Conservation (phyloP, 2,329 filamentous ascomycete species). For the Domatiomyces catenatus region DNA sequence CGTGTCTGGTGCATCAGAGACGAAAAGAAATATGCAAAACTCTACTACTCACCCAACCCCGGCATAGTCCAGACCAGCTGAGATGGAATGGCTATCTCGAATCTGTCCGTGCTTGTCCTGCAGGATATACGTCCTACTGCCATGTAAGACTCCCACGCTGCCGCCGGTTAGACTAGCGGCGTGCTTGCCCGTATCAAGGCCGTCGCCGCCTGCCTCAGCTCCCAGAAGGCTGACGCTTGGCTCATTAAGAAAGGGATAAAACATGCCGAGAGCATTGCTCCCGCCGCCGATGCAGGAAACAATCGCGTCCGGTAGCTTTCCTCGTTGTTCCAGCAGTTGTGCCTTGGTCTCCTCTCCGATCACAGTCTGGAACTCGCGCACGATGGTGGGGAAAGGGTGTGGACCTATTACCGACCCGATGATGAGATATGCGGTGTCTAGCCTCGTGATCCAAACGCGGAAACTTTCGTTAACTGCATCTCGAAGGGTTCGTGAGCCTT, state of each 20-base stretch:
- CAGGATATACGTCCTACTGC: conserved; percentile 87
- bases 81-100: conserved; percentile 86
- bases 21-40: too few species aligned
- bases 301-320: conserved; percentile 86
- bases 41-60: conserved; percentile 46
- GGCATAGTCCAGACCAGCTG: conserved; percentile 90
- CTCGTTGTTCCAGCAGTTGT: conserved; percentile 70
- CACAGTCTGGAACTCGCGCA: conserved; percentile 91
- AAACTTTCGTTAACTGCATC: conserved; percentile 92
- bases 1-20: too few species aligned
- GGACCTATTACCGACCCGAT: conserved; percentile 95
- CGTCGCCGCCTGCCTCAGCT: conserved; percentile 90
- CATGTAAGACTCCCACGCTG: conserved; percentile 83
- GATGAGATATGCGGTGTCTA: conserved; percentile 93
- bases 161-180: conserved; percentile 81
- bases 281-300: conserved; percentile 94
- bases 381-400: conserved; percentile 94
- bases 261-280: conserved; percentile 93
- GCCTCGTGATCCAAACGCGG: conserved; percentile 81
- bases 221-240: conserved; percentile 73
- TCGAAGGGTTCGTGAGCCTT: conserved; percentile 66
- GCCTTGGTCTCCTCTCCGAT: conserved; percentile 89
- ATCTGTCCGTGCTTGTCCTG: conserved; percentile 91
- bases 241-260: conserved; percentile 86
- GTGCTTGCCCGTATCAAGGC: conserved; percentile 70